Evolutionary conservation across 1,284 basidiomycete genomes (phyloP), one percentile per base, ranked within the genome.

Genomic region (Malassezia equina): DNA sequence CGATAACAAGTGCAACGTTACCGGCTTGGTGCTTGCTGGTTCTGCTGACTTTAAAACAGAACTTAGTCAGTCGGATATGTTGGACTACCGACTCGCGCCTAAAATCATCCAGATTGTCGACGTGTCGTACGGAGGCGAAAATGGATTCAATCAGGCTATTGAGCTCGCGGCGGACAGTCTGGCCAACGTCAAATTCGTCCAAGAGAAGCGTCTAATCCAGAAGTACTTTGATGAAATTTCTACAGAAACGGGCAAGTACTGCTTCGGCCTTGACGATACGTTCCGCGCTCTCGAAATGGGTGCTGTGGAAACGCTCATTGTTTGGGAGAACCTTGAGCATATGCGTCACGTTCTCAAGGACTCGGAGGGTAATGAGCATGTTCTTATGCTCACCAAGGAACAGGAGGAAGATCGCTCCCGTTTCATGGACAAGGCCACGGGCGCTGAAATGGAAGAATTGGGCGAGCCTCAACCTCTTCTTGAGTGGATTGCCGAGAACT

Each of bases 141-240:
- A 98, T 75, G 93, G 94, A 17, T 98, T 98, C 80, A 96, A 98
- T 76, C 75, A 94, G 86, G 93, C 93, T 9, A 98, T 99, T 66
- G 93, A 98, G 76, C 82, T 98, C 46, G 87, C 93, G 0, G 86
- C 89, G 2, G 93, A 98, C 77, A 88, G 90, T 6, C 82, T 99
- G 24, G 84, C 88, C 41, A 96, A 96, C 76, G 94, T 99, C 80
- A 98, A 98, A 76, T 98, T 99, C 67, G 90, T 99, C 15, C 93
- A 98, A 77, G 93, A 99, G 81, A 98, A 98, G 81, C 86, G 81
- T 47, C 58, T 74, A 19, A 72, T 74, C 47, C 91, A 96, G 75
- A 89, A 83, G 75, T 98, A 96, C 80, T 96, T 99, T 77, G 93
- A 98, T 75, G 94, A 99, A 78, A 99, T 99, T 77, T 93, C 90